Conservation (phyloP, 202 grass and related monocot genomes). For the Zoysia matrella region DNA sequence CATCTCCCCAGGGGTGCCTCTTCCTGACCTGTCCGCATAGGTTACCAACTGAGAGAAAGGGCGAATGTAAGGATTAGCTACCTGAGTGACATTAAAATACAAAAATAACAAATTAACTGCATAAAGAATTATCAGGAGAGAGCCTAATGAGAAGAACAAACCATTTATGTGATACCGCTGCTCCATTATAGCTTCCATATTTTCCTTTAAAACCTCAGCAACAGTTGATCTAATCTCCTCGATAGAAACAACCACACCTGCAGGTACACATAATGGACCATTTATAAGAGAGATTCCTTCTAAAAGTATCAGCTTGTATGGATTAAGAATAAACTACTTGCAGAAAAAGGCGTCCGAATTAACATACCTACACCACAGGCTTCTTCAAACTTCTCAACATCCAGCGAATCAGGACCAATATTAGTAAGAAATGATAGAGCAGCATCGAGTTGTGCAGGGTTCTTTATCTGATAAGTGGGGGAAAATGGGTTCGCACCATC, state of each 20-base stretch:
- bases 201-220: slow-evolving; percentile 65
- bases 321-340: slow-evolving; percentile 18
- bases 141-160: slow-evolving; percentile 29
- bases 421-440: slow-evolving; percentile 70
- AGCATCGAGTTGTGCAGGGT: slow-evolving; percentile 81
- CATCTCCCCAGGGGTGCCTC: slow-evolving; percentile 82
- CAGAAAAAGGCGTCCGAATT: slow-evolving; percentile 6
- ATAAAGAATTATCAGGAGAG: slow-evolving; percentile 16
- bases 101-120: background rate
- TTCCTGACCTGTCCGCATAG: slow-evolving; percentile 87
- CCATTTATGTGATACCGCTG: slow-evolving; percentile 92
- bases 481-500: background rate
- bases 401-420: slow-evolving; percentile 71
- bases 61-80: slow-evolving; percentile 21
- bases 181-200: slow-evolving; percentile 73
- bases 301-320: slow-evolving; percentile 18
- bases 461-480: slow-evolving; percentile 80
- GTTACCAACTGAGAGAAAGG: slow-evolving; percentile 64
- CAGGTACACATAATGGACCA: slow-evolving; percentile 26
- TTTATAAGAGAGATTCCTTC: slow-evolving; percentile 24
- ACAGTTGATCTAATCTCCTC: slow-evolving; percentile 84
- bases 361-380: slow-evolving; percentile 84
- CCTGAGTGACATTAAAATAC: background rate
- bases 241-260: slow-evolving; percentile 79
- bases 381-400: slow-evolving; percentile 77